Evolutionary conservation across 2,329 filamentous ascomycete species (phyloP), one percentile per base, ranked within the genome.

Genomic region (Daldinia eschscholtzii): DNA sequence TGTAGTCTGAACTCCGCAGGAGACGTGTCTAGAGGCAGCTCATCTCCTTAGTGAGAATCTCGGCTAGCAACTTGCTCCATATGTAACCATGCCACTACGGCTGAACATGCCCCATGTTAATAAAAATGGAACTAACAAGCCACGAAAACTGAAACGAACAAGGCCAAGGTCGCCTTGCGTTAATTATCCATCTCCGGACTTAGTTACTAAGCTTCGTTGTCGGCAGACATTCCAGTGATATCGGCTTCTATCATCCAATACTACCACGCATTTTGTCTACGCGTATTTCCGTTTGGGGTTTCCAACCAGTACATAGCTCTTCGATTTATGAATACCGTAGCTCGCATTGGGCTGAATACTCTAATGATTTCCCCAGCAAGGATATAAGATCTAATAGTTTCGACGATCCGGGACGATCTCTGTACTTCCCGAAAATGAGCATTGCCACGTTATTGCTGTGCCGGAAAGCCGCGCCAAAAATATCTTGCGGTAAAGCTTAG

Each of bases 341-440:
- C 33, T 52, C 1, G 12, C 12, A 10, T 33, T 33, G 30, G 30
- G 20, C 20, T 23, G 20, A 23, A 23, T 23, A 23, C 20, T 23
- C 20, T 23, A 23, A 23, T 23, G 20, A 23, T 23, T 23, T 23
- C 20, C 20, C 33, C 33, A 9, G 12, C 12, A 64, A 56, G 60
- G 55, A 56, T 35, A 18, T 35, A 53, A 52, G 48, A 63, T 60
- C 48, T 50, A 30, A 12, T 52, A 64, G 20, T 3, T 20, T 37
- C 46, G 61, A 67, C 30, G 50, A 64, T 64, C 65, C 57, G 61
- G 65, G 57, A 64, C 61, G 55, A 61, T 67, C 57, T 55, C 35
- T 55, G 10, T 50, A 37, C 56, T 15, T 1, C 56, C 59, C 37
- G 65, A 67, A 50, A 30, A 37, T 55, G 26, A 39, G 18, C 55